Percentiles rank a stretch among this genome's conserved stretches.
phyloP scores from a whole-genome alignment of 345 rosid genomes.

The Dipteronia sinensis region DNA sequence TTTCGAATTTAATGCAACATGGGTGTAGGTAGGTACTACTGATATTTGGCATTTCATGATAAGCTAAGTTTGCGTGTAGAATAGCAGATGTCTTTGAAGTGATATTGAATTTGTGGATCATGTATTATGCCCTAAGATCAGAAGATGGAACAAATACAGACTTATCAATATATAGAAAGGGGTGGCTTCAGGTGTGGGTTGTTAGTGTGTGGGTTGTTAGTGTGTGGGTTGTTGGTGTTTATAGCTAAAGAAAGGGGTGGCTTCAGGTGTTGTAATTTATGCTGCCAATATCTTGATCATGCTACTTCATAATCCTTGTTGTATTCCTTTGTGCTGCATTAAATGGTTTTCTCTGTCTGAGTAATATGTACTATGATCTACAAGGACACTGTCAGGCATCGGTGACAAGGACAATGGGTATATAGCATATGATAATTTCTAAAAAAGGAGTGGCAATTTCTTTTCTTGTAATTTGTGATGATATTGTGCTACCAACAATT shows the following conservation, averaged over 20 bases:
- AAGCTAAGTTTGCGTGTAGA: neutral
- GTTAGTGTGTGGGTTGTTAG: neutral
- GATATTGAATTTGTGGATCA: neutral
- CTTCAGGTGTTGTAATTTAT: neutral
- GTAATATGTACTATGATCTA: neutral
- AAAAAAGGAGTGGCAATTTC: neutral
- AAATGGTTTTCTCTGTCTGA: neutral
- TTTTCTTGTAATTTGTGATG: neutral
- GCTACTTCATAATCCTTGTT: neutral
- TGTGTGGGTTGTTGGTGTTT: neutral
- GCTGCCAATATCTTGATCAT: neutral
- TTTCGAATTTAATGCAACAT: neutral
- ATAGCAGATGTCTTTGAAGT: neutral
- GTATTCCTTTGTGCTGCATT: neutral
- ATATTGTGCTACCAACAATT: neutral
- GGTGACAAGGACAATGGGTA: neutral
- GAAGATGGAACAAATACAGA: neutral
- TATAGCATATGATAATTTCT: neutral
- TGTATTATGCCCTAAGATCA: neutral
- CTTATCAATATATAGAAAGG: neutral
- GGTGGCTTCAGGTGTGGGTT: neutral
- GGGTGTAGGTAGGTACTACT: neutral
- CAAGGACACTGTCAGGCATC: neutral
- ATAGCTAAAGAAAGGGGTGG: neutral
- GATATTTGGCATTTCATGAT: neutral